phyloP scores from a whole-genome alignment of 345 rosid species.

The Mallotus nudiflorus region DNA sequence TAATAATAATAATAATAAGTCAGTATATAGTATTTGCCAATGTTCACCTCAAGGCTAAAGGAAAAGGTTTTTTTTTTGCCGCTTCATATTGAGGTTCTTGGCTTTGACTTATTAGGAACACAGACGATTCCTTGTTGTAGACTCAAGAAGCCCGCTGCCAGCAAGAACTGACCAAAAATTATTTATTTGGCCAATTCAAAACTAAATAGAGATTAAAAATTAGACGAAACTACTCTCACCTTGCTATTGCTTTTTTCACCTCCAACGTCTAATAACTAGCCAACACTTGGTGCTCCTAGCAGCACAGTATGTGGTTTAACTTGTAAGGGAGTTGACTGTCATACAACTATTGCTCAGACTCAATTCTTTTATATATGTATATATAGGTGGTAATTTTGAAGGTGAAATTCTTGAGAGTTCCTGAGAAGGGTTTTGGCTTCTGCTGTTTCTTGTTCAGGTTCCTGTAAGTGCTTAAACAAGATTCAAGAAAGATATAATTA shows the following conservation, averaged over 20 bases:
- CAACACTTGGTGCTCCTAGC: background rate
- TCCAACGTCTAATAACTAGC: background rate
- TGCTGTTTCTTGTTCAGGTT: background rate
- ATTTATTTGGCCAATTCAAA: conserved; percentile 10
- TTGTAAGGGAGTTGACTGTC: background rate
- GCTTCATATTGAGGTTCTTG: background rate
- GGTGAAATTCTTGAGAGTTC: background rate
- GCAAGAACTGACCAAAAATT: background rate
- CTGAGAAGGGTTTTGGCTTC: background rate
- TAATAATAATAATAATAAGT: too few species aligned
- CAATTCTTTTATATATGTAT: background rate
- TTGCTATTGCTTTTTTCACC: too few species aligned
- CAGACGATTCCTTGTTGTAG: background rate
- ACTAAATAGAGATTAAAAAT: background rate
- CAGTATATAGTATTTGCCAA: too few species aligned
- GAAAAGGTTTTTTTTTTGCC: background rate
- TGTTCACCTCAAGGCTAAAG: background rate
- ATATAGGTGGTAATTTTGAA: background rate
- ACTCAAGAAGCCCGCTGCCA: background rate
- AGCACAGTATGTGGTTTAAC: background rate
- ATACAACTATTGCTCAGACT: background rate
- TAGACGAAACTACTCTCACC: background rate
- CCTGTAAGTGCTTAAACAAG: background rate
- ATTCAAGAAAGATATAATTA: background rate
- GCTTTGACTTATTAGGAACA: too few species aligned